Evolutionary conservation across 768 basidiomycete species (phyloP).

Genomic region (Lentinula aciculospora): DNA sequence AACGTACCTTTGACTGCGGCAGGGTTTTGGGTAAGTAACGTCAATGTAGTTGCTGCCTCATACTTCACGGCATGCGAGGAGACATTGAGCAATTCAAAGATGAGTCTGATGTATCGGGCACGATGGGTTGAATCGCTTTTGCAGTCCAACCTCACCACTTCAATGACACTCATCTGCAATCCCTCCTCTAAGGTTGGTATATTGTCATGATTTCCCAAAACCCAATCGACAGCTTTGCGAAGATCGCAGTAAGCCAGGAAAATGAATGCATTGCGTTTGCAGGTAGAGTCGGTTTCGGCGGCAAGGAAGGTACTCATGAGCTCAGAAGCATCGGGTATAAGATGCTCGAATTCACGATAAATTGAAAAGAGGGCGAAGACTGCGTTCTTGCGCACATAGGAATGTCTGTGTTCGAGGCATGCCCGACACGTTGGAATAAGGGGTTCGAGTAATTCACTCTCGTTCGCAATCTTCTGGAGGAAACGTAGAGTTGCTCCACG

Average conservation of each 20-base stretch:
- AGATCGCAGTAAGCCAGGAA: slow-evolving; percentile 86
- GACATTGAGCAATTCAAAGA: slow-evolving; percentile 88
- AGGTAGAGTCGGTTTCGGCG: slow-evolving; percentile 93
- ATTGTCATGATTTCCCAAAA: slow-evolving; percentile 79
- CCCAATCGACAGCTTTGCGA: slow-evolving; percentile 88
- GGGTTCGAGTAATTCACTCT: slow-evolving; percentile 91
- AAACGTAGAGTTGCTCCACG: slow-evolving; percentile 96
- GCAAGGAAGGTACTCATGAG: slow-evolving; percentile 94
- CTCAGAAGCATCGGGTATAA: slow-evolving; percentile 95
- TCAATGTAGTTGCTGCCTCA: slow-evolving; percentile 93
- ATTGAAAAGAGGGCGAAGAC: slow-evolving; percentile 95
- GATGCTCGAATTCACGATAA: slow-evolving; percentile 88
- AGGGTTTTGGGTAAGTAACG: slow-evolving; percentile 90
- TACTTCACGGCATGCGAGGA: slow-evolving; percentile 94
- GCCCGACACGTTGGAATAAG: slow-evolving; percentile 89
- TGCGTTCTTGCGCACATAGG: slow-evolving; percentile 97
- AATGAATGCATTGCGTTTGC: slow-evolving; percentile 96
- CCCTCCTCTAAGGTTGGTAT: slow-evolving; percentile 82
- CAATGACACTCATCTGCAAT: slow-evolving; percentile 93
- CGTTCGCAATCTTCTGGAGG: slow-evolving; percentile 91
- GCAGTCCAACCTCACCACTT: slow-evolving; percentile 87
- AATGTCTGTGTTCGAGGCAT: slow-evolving; percentile 95
- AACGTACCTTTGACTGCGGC: slow-evolving; percentile 87
- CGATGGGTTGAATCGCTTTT: slow-evolving; percentile 78
- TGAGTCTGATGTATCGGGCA: slow-evolving; percentile 91